Evolutionary conservation across 2,329 filamentous ascomycete species (phyloP).

Genomic region (Cladosporium sp.): DNA sequence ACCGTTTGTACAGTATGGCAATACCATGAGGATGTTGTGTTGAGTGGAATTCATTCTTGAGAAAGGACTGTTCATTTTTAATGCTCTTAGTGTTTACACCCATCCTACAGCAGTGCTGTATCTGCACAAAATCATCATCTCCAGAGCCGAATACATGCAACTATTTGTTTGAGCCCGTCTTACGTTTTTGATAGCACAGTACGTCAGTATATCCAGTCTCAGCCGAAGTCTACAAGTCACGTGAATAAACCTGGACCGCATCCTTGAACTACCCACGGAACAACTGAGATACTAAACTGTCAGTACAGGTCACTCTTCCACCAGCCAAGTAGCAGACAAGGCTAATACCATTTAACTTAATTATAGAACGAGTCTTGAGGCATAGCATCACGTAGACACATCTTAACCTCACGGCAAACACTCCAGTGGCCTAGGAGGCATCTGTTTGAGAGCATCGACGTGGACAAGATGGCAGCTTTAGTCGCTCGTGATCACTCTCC

Average conservation of each 20-base stretch:
- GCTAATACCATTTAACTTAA: neutral
- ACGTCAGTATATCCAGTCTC: neutral
- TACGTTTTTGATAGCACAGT: neutral
- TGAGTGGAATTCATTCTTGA: neutral
- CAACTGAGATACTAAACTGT: neutral
- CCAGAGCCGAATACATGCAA: neutral
- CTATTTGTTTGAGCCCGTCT: neutral
- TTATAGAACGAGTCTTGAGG: neutral
- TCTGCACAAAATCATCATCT: neutral
- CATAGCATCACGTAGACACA: neutral
- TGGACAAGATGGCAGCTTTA: neutral
- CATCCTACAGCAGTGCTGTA: neutral
- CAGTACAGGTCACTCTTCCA: neutral
- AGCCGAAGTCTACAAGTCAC: neutral
- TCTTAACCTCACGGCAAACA: neutral
- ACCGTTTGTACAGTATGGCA: conserved; percentile 19
- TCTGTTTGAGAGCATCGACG: neutral
- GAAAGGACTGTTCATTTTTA: neutral
- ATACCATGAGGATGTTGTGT: conserved; percentile 16
- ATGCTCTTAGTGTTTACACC: neutral
- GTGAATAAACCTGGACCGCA: neutral
- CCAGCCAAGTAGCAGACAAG: neutral
- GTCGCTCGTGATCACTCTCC: neutral
- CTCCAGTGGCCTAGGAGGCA: neutral
- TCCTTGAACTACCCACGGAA: too few species aligned